These are phyloP conservation scores for Arabidopsis suecica DNA, from an alignment of 345 rosid genomes.

Conservation along the genomic window DNA sequence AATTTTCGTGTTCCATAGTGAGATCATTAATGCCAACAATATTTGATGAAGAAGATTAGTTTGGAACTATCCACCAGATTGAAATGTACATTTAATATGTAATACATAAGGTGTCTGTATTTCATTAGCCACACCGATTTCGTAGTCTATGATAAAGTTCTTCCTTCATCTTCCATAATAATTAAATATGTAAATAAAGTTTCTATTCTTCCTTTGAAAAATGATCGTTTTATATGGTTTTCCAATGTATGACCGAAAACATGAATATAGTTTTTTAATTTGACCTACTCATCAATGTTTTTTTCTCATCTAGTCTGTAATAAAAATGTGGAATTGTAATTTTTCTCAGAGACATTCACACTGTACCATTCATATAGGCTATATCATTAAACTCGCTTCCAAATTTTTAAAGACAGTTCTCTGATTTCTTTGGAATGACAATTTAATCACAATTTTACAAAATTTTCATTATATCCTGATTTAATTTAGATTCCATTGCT, in stretches of 20 bases:
- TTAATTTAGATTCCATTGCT: no score
- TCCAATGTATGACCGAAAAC: not conserved
- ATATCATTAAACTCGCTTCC: no score
- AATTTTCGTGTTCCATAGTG: not conserved
- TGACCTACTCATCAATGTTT: not conserved
- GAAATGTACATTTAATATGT: slow-evolving; percentile 29
- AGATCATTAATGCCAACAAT: slow-evolving; percentile 32
- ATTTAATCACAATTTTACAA: no score
- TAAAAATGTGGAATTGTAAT: no score
- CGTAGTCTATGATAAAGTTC: not conserved
- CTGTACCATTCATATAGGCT: no score
- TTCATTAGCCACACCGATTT: slow-evolving; percentile 10
- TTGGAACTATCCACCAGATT: not conserved
- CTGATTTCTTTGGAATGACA: no score
- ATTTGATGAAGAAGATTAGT: slow-evolving; percentile 27
- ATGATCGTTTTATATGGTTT: not conserved
- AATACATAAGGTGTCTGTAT: not conserved
- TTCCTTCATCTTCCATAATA: slow-evolving; percentile 32
- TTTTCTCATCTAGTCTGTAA: no score
- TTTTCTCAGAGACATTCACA: no score
- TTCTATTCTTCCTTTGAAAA: not conserved
- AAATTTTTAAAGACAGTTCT: no score
- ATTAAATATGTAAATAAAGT: not conserved
- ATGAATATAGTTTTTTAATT: not conserved
- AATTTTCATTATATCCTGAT: no score